Evolutionary conservation across 73 alveolate species (phyloP).

Genomic region (Paramecium pentaurelia): DNA sequence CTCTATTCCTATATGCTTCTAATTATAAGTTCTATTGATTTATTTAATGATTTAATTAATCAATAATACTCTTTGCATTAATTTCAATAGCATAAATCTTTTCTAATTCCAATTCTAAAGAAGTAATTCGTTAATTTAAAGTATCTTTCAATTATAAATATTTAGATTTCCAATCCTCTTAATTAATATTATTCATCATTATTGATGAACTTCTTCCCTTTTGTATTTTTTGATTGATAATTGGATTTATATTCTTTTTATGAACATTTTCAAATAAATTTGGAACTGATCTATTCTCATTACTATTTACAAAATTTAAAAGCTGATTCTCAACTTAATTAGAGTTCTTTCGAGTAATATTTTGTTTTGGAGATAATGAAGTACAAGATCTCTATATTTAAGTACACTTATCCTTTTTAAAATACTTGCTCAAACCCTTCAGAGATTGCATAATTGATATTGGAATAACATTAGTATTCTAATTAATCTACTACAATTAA

Average conservation of each 20-base stretch:
- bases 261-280: background rate
- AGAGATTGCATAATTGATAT: background rate
- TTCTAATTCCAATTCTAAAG: background rate
- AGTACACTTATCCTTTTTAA: background rate
- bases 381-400: background rate
- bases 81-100: background rate
- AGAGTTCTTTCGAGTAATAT: background rate
- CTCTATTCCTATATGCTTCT: background rate
- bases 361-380: background rate
- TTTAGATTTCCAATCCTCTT: background rate
- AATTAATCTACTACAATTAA: background rate
- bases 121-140: background rate
- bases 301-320: background rate
- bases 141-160: background rate
- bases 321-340: background rate
- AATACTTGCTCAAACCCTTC: background rate
- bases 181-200: background rate
- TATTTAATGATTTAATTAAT: background rate
- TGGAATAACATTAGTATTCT: background rate
- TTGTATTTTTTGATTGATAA: background rate
- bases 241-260: background rate
- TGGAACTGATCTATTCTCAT: background rate
- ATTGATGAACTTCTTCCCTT: background rate
- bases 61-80: background rate
- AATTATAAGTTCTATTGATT: background rate